phyloP scores from a whole-genome alignment of 768 basidiomycete genomes.

The Sporobolomyces pararoseus region DNA sequence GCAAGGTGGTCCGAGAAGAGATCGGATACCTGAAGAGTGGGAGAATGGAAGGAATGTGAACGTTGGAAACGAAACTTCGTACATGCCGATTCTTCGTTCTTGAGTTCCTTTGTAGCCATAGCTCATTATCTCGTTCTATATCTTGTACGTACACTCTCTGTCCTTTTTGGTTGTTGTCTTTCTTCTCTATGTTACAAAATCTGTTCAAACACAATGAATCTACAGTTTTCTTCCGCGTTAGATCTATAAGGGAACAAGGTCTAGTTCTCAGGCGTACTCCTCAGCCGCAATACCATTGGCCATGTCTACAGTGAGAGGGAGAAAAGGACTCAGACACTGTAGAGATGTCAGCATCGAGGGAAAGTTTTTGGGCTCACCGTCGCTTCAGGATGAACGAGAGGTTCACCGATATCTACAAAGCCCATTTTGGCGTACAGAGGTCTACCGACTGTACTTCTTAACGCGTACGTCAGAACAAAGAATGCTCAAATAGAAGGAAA shows the following conservation, averaged over 20 bases:
- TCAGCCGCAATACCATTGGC: not conserved
- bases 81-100: slow-evolving; percentile 1
- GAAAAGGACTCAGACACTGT: too few species aligned
- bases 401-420: slow-evolving; percentile 7
- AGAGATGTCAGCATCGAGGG: too few species aligned
- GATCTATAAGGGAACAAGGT: too few species aligned
- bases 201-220: too few species aligned
- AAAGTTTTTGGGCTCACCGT: too few species aligned
- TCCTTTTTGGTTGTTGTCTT: too few species aligned
- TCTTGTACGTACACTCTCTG: slow-evolving; percentile 7
- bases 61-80: not conserved
- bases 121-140: too few species aligned
- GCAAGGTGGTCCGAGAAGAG: not conserved
- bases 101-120: not conserved
- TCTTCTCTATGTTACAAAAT: too few species aligned
- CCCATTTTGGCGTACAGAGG: slow-evolving; percentile 9
- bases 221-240: too few species aligned
- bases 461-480: not conserved
- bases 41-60: not conserved
- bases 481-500: too few species aligned
- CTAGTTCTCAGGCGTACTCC: too few species aligned
- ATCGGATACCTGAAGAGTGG: not conserved
- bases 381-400: not conserved
- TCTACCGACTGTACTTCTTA: not conserved
- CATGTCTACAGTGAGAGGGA: not conserved